phyloP scores from a whole-genome alignment of 78 protist genomes.

The Dictyostelium brefeldianum region DNA sequence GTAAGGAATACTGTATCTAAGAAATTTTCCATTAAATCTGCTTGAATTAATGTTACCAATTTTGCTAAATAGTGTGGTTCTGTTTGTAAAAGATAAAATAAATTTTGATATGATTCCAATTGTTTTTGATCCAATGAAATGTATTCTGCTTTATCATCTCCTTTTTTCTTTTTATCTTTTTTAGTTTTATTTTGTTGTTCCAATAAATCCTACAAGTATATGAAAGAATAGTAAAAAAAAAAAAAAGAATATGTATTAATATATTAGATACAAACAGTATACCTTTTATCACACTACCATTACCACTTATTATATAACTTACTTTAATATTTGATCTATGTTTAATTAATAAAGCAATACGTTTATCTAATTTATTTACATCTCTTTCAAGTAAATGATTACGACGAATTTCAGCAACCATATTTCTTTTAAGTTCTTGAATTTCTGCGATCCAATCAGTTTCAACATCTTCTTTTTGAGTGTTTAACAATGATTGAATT shows the following conservation, averaged over 20 bases:
- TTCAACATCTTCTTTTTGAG: constrained; percentile 72
- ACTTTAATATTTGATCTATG: constrained; percentile 83
- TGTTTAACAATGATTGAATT: constrained; percentile 69
- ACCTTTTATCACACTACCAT: no score
- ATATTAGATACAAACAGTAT: no score
- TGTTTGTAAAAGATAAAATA: constrained; percentile 90
- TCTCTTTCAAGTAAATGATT: constrained; percentile 82
- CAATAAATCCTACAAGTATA: constrained; percentile 18
- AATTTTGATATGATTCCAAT: constrained; percentile 80
- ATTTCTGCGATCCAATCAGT: constrained; percentile 83
- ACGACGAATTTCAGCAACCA: constrained; percentile 85
- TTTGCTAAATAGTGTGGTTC: constrained; percentile 90
- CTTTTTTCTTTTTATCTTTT: constrained; percentile 38
- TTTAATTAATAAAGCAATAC: constrained; percentile 85
- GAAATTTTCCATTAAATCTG: constrained; percentile 85
- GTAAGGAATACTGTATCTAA: constrained; percentile 90
- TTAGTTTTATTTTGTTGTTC: constrained; percentile 20
- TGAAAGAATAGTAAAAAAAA: not conserved
- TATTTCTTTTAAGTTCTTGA: constrained; percentile 79
- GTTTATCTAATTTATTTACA: constrained; percentile 81
- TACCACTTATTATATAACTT: no score
- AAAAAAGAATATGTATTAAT: not conserved
- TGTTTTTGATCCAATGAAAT: constrained; percentile 63
- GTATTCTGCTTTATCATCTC: constrained; percentile 17
- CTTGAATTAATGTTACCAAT: constrained; percentile 60